Evolutionary conservation across 768 basidiomycete species (phyloP).

Genomic region (Kwoniella sp.): DNA sequence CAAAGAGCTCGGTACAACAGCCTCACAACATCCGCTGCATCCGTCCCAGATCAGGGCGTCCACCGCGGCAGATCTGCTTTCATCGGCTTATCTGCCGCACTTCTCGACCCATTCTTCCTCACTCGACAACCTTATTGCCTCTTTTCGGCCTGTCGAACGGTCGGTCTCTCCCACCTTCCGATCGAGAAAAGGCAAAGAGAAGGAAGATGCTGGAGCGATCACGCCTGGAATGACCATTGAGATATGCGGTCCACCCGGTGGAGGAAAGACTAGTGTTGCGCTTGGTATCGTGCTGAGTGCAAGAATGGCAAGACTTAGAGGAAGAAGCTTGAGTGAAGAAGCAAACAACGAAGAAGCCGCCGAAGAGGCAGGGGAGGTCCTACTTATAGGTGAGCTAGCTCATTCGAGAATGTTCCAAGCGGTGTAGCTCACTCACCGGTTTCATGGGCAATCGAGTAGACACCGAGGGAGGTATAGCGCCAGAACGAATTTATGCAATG

Average conservation of each 20-base stretch:
- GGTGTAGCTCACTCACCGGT: not conserved
- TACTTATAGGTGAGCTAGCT: conserved; percentile 46
- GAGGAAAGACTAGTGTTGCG: conserved; percentile 48
- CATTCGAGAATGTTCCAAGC: too few species aligned
- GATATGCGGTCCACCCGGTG: conserved; percentile 52
- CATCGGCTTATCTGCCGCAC: conserved; percentile 16
- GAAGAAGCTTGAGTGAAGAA: not conserved
- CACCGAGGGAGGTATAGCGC: conserved; percentile 49
- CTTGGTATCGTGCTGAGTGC: conserved; percentile 40
- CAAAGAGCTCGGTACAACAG: not conserved
- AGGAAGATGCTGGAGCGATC: conserved; percentile 28
- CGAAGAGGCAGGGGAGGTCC: conserved; percentile 37
- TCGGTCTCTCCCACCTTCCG: not conserved
- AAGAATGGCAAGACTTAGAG: conserved; percentile 17
- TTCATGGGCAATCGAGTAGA: conserved; percentile 24
- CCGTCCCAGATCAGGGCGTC: conserved; percentile 25
- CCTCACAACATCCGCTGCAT: not conserved
- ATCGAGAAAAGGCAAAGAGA: conserved; percentile 22
- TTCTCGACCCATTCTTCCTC: conserved; percentile 39
- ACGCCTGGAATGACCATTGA: conserved; percentile 48
- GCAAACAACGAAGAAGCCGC: not conserved
- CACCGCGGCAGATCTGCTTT: conserved; percentile 32
- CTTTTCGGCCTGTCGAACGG: conserved; percentile 5
- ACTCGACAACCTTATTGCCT: conserved; percentile 43
- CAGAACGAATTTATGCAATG: conserved; percentile 32